Conservation (phyloP, 2,329 filamentous ascomycete genomes). For the Alternaria longipes region DNA sequence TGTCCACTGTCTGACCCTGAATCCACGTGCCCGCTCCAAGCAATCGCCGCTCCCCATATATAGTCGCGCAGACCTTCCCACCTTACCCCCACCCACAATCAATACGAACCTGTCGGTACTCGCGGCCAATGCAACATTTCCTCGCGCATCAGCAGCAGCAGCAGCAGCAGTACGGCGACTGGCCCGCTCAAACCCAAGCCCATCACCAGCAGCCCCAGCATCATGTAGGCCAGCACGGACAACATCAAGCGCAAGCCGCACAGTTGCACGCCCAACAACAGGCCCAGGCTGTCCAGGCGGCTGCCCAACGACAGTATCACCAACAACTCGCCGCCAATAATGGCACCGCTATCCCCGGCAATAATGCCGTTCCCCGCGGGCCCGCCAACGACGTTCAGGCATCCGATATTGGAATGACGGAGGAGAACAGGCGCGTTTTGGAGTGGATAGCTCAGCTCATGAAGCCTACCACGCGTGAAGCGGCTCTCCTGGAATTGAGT, state of each 20-base stretch:
- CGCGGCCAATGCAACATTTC: slow-evolving; percentile 64
- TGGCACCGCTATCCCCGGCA: slow-evolving; percentile 58
- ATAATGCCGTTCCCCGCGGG: slow-evolving; percentile 47
- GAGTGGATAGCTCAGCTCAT: slow-evolving; percentile 91
- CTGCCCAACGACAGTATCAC: slow-evolving; percentile 67
- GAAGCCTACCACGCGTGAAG: slow-evolving; percentile 86
- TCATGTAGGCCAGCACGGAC: slow-evolving; percentile 52
- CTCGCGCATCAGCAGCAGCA: slow-evolving; percentile 72
- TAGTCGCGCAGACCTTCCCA: slow-evolving; percentile 7
- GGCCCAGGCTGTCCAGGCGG: slow-evolving; percentile 60
- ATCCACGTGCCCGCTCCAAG: slow-evolving; percentile 20
- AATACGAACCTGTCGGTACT: slow-evolving; percentile 21
- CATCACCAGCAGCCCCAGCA: slow-evolving; percentile 53
- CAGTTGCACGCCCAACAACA: slow-evolving; percentile 57
- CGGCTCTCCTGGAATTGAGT: slow-evolving; percentile 91
- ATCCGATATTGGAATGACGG: slow-evolving; percentile 67
- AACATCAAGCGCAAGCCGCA: slow-evolving; percentile 51
- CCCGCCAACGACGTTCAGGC: slow-evolving; percentile 52
- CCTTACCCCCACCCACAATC: slow-evolving; percentile 17
- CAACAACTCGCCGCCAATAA: slow-evolving; percentile 75
- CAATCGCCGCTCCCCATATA: slow-evolving; percentile 18
- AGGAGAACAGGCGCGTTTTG: slow-evolving; percentile 93
- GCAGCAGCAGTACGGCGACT: slow-evolving; percentile 66
- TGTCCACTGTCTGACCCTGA: slow-evolving; percentile 21
- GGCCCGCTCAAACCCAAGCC: slow-evolving; percentile 46